These are phyloP conservation scores for Hyaloscypha hepaticicola DNA, from an alignment of 495 filamentous ascomycete genomes.

Conservation along the genomic window DNA sequence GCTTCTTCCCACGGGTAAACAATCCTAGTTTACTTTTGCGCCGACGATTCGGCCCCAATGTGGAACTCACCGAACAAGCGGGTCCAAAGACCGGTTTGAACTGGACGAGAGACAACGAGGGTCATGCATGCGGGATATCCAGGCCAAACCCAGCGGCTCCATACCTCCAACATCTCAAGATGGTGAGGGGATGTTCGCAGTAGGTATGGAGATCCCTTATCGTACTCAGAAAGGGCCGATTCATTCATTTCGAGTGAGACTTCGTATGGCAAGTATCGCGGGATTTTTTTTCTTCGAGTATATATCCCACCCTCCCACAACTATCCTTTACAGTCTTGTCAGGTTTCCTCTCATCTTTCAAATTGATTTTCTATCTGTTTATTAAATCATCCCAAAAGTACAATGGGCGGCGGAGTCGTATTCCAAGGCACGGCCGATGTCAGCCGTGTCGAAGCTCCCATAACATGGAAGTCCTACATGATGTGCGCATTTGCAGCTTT, in stretches of 20 bases:
- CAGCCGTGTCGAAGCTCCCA: slow-evolving; percentile 57
- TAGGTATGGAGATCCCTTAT: background rate
- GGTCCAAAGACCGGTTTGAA: background rate
- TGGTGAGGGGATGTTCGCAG: background rate
- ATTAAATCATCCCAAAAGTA: background rate
- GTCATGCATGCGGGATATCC: background rate
- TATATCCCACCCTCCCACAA: background rate
- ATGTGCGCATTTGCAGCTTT: slow-evolving; percentile 74
- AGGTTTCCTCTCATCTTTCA: background rate
- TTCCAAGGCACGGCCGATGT: slow-evolving; percentile 35
- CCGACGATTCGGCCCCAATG: slow-evolving; percentile 3
- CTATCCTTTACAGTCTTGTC: background rate
- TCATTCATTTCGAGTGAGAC: background rate
- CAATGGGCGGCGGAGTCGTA: slow-evolving; percentile 1
- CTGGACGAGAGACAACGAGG: background rate
- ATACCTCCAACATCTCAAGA: background rate
- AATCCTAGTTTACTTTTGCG: background rate
- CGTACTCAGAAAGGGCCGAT: background rate
- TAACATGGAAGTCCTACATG: slow-evolving; percentile 57
- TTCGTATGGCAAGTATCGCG: background rate
- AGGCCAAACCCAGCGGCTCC: background rate
- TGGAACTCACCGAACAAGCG: background rate
- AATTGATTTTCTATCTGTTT: background rate
- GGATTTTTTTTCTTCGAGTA: background rate
- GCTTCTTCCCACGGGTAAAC: background rate